Conservation (phyloP, 164 flowering plant genomes). For the Houttuynia cordata region DNA sequence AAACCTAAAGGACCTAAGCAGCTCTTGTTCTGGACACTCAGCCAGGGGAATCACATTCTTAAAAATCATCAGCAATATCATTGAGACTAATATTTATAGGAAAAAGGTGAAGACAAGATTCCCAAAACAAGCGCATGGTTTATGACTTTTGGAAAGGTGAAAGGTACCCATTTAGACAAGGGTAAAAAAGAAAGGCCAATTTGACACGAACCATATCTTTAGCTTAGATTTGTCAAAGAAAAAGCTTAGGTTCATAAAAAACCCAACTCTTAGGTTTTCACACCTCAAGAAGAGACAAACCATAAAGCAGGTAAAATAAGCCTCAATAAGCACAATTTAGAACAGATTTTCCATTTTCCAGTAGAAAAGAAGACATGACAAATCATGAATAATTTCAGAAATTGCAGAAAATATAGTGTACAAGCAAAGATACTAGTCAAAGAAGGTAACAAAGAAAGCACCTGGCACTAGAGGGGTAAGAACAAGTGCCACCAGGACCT, state of each 20-base stretch:
- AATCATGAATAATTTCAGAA: neutral
- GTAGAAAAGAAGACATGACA: neutral
- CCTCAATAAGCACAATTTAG: too few relatives aligned
- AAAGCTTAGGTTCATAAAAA: too few relatives aligned
- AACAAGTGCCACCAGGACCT: neutral
- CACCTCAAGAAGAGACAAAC: neutral
- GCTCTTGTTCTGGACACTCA: neutral
- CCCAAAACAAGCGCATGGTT: neutral
- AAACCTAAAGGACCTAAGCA: neutral
- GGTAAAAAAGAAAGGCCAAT: neutral
- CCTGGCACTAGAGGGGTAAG: constrained; percentile 6
- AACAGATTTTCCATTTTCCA: too few relatives aligned
- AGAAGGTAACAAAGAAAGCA: neutral
- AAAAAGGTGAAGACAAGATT: neutral
- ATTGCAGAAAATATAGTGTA: neutral
- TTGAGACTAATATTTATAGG: neutral
- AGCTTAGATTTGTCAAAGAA: too few relatives aligned
- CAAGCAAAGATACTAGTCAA: neutral
- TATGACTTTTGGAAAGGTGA: neutral
- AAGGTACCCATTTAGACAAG: too few relatives aligned
- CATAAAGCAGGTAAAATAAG: too few relatives aligned
- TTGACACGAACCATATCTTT: neutral
- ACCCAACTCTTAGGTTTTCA: too few relatives aligned
- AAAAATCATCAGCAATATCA: too few relatives aligned
- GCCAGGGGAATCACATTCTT: neutral